Evolutionary conservation across 2,329 filamentous ascomycete genomes (phyloP), one percentile per base, ranked within the genome.

Genomic region (Cercospora sp.): DNA sequence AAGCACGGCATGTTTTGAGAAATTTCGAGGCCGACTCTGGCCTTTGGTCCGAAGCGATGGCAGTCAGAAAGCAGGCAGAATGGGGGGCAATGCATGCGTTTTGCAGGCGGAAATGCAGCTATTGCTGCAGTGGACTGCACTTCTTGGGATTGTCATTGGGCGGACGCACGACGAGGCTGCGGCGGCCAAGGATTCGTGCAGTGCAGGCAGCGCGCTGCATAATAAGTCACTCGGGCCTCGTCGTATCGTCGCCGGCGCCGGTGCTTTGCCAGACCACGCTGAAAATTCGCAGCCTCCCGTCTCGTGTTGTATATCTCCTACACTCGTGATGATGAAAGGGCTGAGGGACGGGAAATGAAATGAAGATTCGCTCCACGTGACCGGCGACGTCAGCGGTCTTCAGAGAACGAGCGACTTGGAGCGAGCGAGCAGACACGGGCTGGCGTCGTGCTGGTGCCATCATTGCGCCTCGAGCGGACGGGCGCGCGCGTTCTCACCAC

Each of bases 101-200:
- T 48, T 51, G 45, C 45, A 62, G 45, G 60, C 36, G 30, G 13
- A 9, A 45, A 62, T 45, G 60, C 39, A 28, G 45, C 60, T 30
- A 62, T 28, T 62, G n/a, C 33, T 36, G 60, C 23, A 62, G 58
- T 45, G 58, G 31, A 60, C 5, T 16, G 36, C 10, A 60, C 31
- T 26, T 62, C 13, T 12, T 48, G 23, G 16, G 18, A 26, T 45
- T 20, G 5, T 62, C 36, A 62, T 62, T 51, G 60, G 60, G 18
- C 36, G 1, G 36, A 39, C 36, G 36, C 36, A 39, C 36, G 13
- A 39, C 36, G 36, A 39, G 36, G 36, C 36, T 39, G 36, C 36
- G 36, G 36, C 30, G 36, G 33, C 60, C 36, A 28, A 28, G 31
- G 18, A 33, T 42, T 13, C 31, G 45, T 13, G 36, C 31, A 23